Evolutionary conservation across 768 basidiomycete species (phyloP).

Genomic region (Macrolepiota dolichaula): DNA sequence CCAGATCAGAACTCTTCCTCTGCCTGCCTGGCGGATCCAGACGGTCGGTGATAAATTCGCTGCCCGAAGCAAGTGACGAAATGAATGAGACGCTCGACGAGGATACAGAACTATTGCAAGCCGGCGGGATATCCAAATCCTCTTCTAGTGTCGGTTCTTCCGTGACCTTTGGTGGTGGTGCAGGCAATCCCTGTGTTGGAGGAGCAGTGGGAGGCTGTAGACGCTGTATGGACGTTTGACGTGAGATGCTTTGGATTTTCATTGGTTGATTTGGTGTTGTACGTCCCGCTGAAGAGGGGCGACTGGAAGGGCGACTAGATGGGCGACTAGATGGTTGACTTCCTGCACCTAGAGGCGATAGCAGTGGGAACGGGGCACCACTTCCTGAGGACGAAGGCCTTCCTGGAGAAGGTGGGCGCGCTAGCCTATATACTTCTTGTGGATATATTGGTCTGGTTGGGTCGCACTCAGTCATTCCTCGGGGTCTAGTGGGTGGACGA

Average conservation of each 20-base stretch:
- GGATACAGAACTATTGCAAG: slow-evolving; percentile 24
- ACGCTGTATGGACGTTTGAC: slow-evolving; percentile 41
- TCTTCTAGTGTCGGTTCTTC: slow-evolving; percentile 15
- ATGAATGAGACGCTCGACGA: slow-evolving; percentile 42
- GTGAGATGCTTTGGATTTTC: slow-evolving; percentile 34
- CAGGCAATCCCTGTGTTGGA: slow-evolving; percentile 44
- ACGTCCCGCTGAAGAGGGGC: slow-evolving; percentile 10
- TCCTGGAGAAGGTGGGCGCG: slow-evolving; percentile 10
- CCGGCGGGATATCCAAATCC: slow-evolving; percentile 4
- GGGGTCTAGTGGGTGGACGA: slow-evolving; percentile 42
- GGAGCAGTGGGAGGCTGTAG: slow-evolving; percentile 45
- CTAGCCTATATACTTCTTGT: slow-evolving; percentile 21
- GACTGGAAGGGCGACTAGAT: slow-evolving; percentile 10
- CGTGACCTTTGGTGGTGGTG: slow-evolving; percentile 30
- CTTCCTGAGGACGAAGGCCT: slow-evolving; percentile 4
- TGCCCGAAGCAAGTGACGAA: slow-evolving; percentile 32
- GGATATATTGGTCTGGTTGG: slow-evolving; percentile 29
- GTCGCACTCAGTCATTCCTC: slow-evolving; percentile 45
- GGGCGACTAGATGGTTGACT: slow-evolving; percentile 10
- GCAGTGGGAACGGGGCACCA: background rate
- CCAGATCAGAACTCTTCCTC: slow-evolving; percentile 24
- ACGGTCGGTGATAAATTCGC: slow-evolving; percentile 23
- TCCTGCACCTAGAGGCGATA: slow-evolving; percentile 5
- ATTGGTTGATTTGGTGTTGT: slow-evolving; percentile 7
- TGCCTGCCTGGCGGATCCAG: slow-evolving; percentile 24